Percentiles rank a stretch among this genome's conserved stretches.
Evolutionary conservation across 805 yeast genomes (phyloP).

Genomic region (Candida tibetensis): DNA sequence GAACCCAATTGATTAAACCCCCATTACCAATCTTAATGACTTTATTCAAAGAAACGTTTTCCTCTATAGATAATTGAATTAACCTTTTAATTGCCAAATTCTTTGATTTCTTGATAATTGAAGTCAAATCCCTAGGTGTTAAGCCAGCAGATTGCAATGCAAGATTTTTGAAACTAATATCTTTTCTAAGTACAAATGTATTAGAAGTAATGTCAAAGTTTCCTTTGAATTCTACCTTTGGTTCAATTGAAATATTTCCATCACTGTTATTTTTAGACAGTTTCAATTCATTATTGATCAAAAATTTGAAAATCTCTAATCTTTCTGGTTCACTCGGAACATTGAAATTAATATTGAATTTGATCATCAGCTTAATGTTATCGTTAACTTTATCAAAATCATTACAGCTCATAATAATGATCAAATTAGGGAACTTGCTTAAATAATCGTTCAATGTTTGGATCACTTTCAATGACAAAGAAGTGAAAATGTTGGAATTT

Average conservation of each 20-base stretch:
- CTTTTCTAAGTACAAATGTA: constrained; percentile 28
- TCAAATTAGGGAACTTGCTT: constrained; percentile 37
- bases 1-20: constrained; percentile 51
- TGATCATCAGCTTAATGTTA: constrained; percentile 61
- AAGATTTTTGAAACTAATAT: constrained; percentile 49
- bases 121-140: constrained; percentile 74
- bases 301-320: constrained; percentile 52
- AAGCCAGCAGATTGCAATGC: constrained; percentile 91
- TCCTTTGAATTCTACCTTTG: constrained; percentile 15
- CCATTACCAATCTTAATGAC: constrained; percentile 49
- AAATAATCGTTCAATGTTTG: constrained; percentile 57
- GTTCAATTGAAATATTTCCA: constrained; percentile 28
- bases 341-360: constrained; percentile 70
- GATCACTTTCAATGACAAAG: constrained; percentile 52
- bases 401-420: constrained; percentile 63
- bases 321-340: constrained; percentile 84
- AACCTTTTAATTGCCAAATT: constrained; percentile 52
- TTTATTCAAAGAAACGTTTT: constrained; percentile 18
- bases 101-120: constrained; percentile 68
- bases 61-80: constrained; percentile 28
- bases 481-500: constrained; percentile 36
- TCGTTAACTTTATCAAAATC: constrained; percentile 70
- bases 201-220: constrained; percentile 14
- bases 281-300: constrained; percentile 29
- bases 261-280: neutral